phyloP scores from a whole-genome alignment of 768 basidiomycete genomes.

The Boletus rex-veris region DNA sequence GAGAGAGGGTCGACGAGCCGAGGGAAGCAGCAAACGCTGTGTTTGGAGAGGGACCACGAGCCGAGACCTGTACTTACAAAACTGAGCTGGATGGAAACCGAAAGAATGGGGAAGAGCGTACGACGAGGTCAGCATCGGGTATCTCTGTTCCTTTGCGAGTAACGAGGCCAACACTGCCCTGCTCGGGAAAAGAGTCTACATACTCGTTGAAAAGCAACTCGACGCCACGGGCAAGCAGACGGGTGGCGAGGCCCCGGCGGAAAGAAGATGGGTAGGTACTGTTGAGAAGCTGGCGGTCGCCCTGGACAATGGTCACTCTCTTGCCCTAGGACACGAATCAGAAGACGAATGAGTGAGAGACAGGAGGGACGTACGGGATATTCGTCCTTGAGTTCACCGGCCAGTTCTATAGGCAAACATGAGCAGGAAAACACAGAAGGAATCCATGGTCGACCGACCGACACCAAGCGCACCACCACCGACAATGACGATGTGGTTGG shows the following conservation, averaged over 20 bases:
- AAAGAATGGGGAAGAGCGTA: constrained; percentile 28
- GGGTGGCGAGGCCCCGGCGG: constrained; percentile 44
- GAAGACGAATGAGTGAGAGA: background rate
- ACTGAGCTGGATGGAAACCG: background rate
- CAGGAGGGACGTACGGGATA: constrained; percentile 33
- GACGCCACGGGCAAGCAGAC: constrained; percentile 43
- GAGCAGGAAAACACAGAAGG: background rate
- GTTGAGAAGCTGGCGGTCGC: constrained; percentile 51
- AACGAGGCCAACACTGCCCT: constrained; percentile 36
- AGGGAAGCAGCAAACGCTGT: constrained; percentile 53
- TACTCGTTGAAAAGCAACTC: constrained; percentile 50
- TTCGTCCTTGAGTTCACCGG: constrained; percentile 43
- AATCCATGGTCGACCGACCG: constrained; percentile 30
- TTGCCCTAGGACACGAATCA: constrained; percentile 20
- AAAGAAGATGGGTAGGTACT: constrained; percentile 51
- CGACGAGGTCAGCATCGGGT: constrained; percentile 53
- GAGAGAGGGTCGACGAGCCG: constrained; percentile 33
- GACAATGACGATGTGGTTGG: constrained; percentile 44
- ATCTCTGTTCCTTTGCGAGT: constrained; percentile 52
- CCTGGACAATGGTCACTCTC: constrained; percentile 63
- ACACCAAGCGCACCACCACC: constrained; percentile 58
- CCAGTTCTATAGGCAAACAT: constrained; percentile 32
- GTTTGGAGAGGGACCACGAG: constrained; percentile 42
- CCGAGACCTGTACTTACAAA: constrained; percentile 21
- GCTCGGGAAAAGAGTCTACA: constrained; percentile 44